Percentiles rank a stretch among this genome's conserved stretches.
Conservation (phyloP, 139 green algal species). For the Micractinium sp. region DNA sequence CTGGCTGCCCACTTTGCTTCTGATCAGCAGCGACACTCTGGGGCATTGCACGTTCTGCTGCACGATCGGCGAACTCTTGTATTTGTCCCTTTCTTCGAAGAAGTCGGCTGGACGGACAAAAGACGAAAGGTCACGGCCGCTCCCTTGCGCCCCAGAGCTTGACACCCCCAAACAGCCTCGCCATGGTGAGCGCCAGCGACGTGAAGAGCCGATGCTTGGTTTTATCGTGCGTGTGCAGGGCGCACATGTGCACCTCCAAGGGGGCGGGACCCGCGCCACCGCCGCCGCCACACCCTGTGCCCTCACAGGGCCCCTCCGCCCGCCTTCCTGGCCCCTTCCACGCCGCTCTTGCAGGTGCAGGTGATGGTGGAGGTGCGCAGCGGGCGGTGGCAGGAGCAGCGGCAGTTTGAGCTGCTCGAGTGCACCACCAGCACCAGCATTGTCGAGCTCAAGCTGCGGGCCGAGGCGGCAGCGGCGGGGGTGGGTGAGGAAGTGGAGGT, state of each 20-base stretch:
- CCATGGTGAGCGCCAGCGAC: not conserved
- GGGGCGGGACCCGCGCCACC: not conserved
- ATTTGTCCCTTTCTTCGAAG: too few species aligned
- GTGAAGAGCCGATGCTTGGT: too few species aligned
- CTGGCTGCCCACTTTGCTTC: too few species aligned
- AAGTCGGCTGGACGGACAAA: not conserved
- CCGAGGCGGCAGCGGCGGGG: not conserved
- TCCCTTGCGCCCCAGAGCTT: not conserved
- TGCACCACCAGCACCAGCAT: not conserved
- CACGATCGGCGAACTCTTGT: too few species aligned
- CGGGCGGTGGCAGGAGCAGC: conserved; percentile 26
- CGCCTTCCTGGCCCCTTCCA: not conserved
- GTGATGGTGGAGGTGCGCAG: conserved; percentile 14
- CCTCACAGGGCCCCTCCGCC: not conserved
- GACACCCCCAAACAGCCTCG: not conserved
- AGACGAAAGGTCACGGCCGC: not conserved
- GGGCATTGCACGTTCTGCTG: too few species aligned
- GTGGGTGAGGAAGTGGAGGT: too few species aligned
- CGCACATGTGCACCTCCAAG: not conserved
- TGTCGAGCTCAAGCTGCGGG: conserved; percentile 1
- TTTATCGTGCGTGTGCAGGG: not conserved
- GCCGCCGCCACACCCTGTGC: not conserved
- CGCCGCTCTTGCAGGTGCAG: not conserved
- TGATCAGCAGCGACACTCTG: too few species aligned
- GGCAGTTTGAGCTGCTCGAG: conserved; percentile 15